Base-by-base conservation (phyloP, 805 yeast genomes). In the Sugiyamaella smithiae region DNA sequence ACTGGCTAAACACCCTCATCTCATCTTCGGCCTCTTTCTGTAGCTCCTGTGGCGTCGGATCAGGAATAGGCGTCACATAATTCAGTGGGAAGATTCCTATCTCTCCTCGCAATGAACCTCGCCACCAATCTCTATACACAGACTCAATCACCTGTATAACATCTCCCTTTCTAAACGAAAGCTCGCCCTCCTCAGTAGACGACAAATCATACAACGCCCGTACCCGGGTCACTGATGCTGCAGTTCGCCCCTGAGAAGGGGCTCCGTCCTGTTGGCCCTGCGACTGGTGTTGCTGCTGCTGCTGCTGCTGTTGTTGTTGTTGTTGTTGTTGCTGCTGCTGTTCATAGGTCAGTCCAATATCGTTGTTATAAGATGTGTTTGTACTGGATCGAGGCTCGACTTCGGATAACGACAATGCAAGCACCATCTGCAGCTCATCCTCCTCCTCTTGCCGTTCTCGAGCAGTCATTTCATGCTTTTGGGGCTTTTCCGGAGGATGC, bases 51-150 rank as follows among this genome's bases (percentile, higher is more conserved):
- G 78, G 73, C 0, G 87, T 73, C 29, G 84, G 82, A 40, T 81
- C 84, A 1, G 82, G 77, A 4, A 89, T 69, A 1, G 89, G 89
- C 0, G 87, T 77, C 1, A 93, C 98, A 62, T 93, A 91, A 64
- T 91, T 91, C 50, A 87, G 76, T 0, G 99, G 99, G 67, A 91
- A 89, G 11, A 93, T 84, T 16, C 99, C 99, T 44, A 81, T 74
- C 47, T 75, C 76, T 0, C 97, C 97, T 47, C 78, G 75, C 45
- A 91, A 68, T 4, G 91, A 79, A 12, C 99, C 99, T 56, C 88
- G 77, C 84, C 97, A 87, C 99, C 99, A 91, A 62, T 91, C 98
- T 53, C 87, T 76, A 64, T 89, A 90, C 4, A 86, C 95, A 12
- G 84, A 76, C 58, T 90, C 98, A 29, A 90, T 73, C 1, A 93